Base-by-base conservation (phyloP, 257 asterid species). In the Coffea canephora region DNA sequence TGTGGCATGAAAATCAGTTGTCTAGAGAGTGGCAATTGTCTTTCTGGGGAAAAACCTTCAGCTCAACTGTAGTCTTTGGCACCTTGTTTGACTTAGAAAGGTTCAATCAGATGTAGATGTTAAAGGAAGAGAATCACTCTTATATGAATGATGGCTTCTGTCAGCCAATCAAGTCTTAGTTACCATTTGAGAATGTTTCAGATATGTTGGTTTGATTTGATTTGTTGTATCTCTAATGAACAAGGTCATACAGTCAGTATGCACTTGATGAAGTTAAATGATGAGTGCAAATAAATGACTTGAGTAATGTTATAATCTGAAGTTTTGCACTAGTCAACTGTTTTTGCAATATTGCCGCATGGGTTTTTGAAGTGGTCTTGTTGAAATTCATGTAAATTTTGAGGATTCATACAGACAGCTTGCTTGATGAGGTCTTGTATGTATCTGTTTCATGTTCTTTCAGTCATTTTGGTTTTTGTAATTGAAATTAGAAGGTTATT, bases 401-500 rank as follows among this genome's bases (percentile, higher is more conserved):
- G 14, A 59, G 39, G 43, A 45, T 36, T 21, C 27, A 49, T 66
- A 36, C 52, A 8, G 62, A 50, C 64, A 36, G 59, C 45, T 55
- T 12, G 15, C 64, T 69, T 52, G 68, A 75, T 12, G 10, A 31
- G 43, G 43, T 39, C 43, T n/a, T 15, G 16, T 43, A 76, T 62
- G 73, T 68, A 62, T 61, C 19, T n/a, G 43, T 43, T 45, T 31
- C 79, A 49, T 19, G 14, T 0, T 10, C 49, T 68, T 27, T 48
- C 23, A n/a, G 67, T 52, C 12, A 1, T 3, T 67, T 4, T 39
- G 41, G 39, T 68, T 61, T 66, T 79, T 69, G 50, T 74, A 64
- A 69, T 81, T 74, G 67, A 80, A 45, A 46, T 39, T 41, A 57
- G 19, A 46, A 15, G 5, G 62, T 65, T 72, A 27, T 52, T 48